Base-by-base conservation (phyloP, 352 stramenopile species). In the Globisporangium nunn region DNA sequence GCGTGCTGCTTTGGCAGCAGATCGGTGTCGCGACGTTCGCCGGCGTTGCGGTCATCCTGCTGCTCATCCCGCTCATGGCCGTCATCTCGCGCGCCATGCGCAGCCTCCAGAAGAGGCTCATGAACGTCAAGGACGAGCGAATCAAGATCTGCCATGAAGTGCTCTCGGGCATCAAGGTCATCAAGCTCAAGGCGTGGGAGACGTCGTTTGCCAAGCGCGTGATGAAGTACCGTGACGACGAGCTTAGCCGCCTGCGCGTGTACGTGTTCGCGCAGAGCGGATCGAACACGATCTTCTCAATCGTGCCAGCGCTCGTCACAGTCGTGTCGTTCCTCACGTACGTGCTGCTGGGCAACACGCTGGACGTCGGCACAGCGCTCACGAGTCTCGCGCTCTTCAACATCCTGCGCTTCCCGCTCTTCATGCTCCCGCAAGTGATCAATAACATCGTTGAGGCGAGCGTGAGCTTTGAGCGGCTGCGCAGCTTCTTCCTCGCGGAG, bases 151-250 rank as follows among this genome's bases (percentile, higher is more conserved):
- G 94, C 58, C 93, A 93, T 63, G 95, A 98, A 76, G 84, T 98
- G 30, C 67, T 98, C 39, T 70, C 87, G 46, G 87, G 91, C 40
- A 98, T 98, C 63, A 97, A 98, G 66, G 81, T 98, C 31, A 96
- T 99, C 74, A 99, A 99, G 74, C 71, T 98, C 0, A 91, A 98
- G 58, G 93, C 93, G 6, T 99, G 96, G 96, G 96, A 99, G 69
- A 74, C 81, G 50, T 73, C 61, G 48, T 95, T 96, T 62, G 62
- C 77, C 5, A 55, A 71, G 28, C 76, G 75, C 17, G 74, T 96
- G 35, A 72, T 84, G 58, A 43, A 71, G 53, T 78, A 74, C 58
- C 77, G 86, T 66, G 2, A 80, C 50, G 66, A 88, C 31, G 90
- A 98, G 60, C 73, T 98, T 17, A 61, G 67, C 6, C 62, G 74